Evolutionary conservation across 805 yeast species (phyloP), one percentile per base, ranked within the genome.

Genomic region (Candida silvicultrix): DNA sequence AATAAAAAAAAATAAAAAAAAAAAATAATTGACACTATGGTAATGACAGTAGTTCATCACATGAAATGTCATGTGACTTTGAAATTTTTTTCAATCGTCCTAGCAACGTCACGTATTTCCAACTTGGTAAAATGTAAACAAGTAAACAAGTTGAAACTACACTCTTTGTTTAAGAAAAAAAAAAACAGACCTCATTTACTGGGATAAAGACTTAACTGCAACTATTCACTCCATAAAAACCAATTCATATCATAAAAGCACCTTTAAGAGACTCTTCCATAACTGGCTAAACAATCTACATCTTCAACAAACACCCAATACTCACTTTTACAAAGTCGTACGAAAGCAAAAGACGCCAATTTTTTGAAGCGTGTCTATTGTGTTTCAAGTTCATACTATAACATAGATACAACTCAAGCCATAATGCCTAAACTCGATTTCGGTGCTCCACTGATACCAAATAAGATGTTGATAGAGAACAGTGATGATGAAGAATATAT

Each of bases 401-500:
- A 5, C 25, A 23, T 23, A 28, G 12, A 5, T 28, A 10, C 31
- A 28, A 11, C 7, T 28, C 4, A 32, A 32, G 15, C 4, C 18
- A 32, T 12, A 32, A 32, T 32, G 35, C 19, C 35, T 4, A 15
- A 32, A 32, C 18, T 32, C 7, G 35, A 32, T 19, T 32, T 32
- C n/a, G 35, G 19, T 15, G 19, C 35, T 32, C 35, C 31, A 28
- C 12, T 32, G 35, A 16, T 32, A 32, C 35, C 35, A 14, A 32
- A 16, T 15, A 32, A 14, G n/a, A 16, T 15, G 35, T 6, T 10
- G 15, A 16, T 14, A n/a, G 18, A n/a, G 11, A 9, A 12, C 9
- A 25, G 34, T 34, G 62, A 62, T 15, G 62, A 3, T 37, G 39
- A 23, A 6, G 9, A 37, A 37, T 20, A 18, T 12, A 37, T 37